Conservation (phyloP, 2,329 filamentous ascomycete species). For the Hawksworthiomyces lignivorus region DNA sequence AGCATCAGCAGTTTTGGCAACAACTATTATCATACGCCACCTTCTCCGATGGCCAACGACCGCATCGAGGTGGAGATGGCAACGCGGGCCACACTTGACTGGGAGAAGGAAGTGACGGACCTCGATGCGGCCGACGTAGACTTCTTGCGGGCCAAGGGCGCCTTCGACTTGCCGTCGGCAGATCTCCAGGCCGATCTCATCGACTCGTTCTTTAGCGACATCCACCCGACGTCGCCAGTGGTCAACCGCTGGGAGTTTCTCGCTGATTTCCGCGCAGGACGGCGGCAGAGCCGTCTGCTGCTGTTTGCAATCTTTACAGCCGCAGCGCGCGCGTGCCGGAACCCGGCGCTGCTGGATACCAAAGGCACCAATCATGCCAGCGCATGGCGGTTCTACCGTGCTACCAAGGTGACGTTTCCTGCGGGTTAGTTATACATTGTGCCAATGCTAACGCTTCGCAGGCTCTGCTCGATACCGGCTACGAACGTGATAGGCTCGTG, state of each 20-base stretch:
- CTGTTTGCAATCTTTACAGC: constrained; percentile 15
- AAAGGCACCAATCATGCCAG: constrained; percentile 11
- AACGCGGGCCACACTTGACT: constrained; percentile 8
- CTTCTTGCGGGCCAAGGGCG: constrained; percentile 11
- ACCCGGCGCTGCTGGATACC: constrained; percentile 11
- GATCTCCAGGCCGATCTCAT: constrained; percentile 11
- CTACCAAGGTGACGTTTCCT: no score
- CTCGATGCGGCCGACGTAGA: constrained; percentile 14
- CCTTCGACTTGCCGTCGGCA: constrained; percentile 11
- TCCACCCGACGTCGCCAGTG: constrained; percentile 14
- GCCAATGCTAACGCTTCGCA: no score
- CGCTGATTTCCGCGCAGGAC: constrained; percentile 8
- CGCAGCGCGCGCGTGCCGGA: constrained; percentile 11
- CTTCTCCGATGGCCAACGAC: not conserved
- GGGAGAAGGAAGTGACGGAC: constrained; percentile 7
- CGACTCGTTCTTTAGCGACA: constrained; percentile 11
- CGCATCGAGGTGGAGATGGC: constrained; percentile 11
- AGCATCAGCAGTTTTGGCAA: not conserved
- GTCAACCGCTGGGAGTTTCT: constrained; percentile 9
- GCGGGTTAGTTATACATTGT: no score
- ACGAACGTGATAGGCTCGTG: constrained; percentile 9
- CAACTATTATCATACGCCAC: not conserved
- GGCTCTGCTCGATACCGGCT: constrained; percentile 13
- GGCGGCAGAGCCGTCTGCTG: constrained; percentile 10
- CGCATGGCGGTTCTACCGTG: constrained; percentile 12